Base-by-base conservation (phyloP, 2,329 filamentous ascomycete species). In the Alternaria viburni region DNA sequence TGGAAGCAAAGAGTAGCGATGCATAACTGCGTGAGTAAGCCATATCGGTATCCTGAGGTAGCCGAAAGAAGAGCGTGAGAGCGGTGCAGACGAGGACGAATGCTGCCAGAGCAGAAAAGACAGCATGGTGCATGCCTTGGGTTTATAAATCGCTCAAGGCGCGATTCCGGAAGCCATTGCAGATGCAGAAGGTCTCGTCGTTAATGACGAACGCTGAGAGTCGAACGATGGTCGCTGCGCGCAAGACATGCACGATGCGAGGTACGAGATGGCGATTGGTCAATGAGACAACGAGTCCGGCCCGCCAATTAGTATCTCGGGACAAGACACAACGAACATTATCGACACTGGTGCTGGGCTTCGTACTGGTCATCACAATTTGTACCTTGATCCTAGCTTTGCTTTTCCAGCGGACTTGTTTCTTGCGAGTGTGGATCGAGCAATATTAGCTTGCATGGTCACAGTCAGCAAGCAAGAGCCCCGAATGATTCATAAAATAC, bases 101-200 rank as follows among this genome's bases (percentile, higher is more conserved):
- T 15, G 57, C 32, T 54, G 45, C 73, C 19, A 65, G n/a, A 21
- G 54, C 8, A 23, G 64, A 19, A 13, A 57, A 45, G 21, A 62
- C 64, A 36, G 50, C 70, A 74, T 69, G 54, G 19, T 63, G 65
- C 77, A 79, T 78, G 10, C 58, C 62, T 75, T 74, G 67, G 71
- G 50, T 36, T 23, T n/a, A 21, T n/a, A 21, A 12, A 7, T 6
- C 21, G 9, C 19, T 25, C 45, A 59, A 57, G 49, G 25, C 56
- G 30, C 21, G 26, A 44, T 51, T 51, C 50, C 49, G 45, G 63
- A 30, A 58, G 49, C 67, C 68, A 76, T 74, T 45, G 62, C 68
- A 47, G 61, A 71, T 70, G 43, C 11, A 70, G 67, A 66, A 66
- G 59, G 65, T 69, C 47, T 57, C 36, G 43, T 63, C 51, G 44